phyloP scores from a whole-genome alignment of 306 rosid genomes.

The Rosa persica region DNA sequence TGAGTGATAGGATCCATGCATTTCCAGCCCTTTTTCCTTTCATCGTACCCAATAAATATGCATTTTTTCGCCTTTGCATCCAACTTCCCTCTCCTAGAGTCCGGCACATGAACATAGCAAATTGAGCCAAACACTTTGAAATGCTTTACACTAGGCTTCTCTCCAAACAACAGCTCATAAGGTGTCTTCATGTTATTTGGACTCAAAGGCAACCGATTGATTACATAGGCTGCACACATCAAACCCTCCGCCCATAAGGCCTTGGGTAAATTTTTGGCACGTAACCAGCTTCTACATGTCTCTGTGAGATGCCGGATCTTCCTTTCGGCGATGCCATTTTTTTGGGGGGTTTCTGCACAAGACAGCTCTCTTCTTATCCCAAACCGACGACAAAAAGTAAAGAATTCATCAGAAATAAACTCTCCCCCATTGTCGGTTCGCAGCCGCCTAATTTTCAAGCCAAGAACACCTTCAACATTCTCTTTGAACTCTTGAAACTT shows the following conservation, averaged over 20 bases:
- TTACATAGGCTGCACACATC: not conserved
- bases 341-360: slow-evolving; percentile 4
- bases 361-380: not conserved
- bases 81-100: slow-evolving; percentile 13
- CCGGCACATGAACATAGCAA: slow-evolving; percentile 18
- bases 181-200: not conserved
- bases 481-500: slow-evolving; percentile 16
- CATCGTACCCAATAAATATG: slow-evolving; percentile 15
- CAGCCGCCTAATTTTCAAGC: too few species aligned
- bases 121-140: slow-evolving; percentile 12
- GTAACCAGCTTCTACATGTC: not conserved
- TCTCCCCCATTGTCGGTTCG: too few species aligned
- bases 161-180: not conserved
- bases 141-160: not conserved
- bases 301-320: not conserved
- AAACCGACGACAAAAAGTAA: too few species aligned
- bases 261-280: not conserved
- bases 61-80: not conserved
- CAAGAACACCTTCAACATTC: not conserved
- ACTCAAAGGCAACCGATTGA: not conserved
- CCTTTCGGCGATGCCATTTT: slow-evolving; percentile 10
- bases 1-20: slow-evolving; percentile 4
- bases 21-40: slow-evolving; percentile 12
- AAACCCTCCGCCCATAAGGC: not conserved
- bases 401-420: too few species aligned